Percentiles rank a stretch among this genome's conserved stretches.
Evolutionary conservation across 1,284 basidiomycete genomes (phyloP).

Genomic region (Chalciporus sp.): DNA sequence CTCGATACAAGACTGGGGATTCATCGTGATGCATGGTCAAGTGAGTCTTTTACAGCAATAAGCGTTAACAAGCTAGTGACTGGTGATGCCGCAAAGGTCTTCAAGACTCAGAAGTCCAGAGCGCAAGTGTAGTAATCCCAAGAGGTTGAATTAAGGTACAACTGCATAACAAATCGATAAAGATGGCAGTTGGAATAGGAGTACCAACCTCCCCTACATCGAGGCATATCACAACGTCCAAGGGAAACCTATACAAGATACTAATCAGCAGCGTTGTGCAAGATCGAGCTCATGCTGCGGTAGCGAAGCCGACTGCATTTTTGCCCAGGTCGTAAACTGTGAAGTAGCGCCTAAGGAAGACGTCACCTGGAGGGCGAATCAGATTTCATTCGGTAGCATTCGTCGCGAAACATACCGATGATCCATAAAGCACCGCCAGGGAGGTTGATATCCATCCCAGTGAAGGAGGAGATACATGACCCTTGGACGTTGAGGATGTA

Average conservation of each 20-base stretch:
- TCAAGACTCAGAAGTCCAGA: not conserved
- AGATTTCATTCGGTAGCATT: slow-evolving; percentile 10
- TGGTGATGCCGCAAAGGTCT: not conserved
- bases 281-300: slow-evolving; percentile 17
- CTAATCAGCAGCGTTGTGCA: not conserved
- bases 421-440: slow-evolving; percentile 93
- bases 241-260: not conserved
- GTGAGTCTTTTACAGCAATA: not conserved
- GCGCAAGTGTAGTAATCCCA: not conserved
- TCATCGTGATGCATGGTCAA: slow-evolving; percentile 19
- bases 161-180: slow-evolving; percentile 7
- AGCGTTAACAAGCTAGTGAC: too few species aligned
- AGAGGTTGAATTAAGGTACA: not conserved
- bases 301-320: slow-evolving; percentile 88
- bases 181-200: not conserved
- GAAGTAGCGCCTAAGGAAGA: slow-evolving; percentile 89
- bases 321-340: slow-evolving; percentile 91
- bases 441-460: slow-evolving; percentile 88
- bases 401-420: slow-evolving; percentile 60
- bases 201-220: not conserved
- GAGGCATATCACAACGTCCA: not conserved
- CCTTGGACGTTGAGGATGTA: slow-evolving; percentile 90
- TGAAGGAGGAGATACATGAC: slow-evolving; percentile 95
- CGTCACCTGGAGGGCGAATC: slow-evolving; percentile 58
- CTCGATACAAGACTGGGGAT: slow-evolving; percentile 1